These are phyloP conservation scores for Aspergillus leporis DNA, from an alignment of 495 filamentous ascomycete genomes.

Conservation along the genomic window DNA sequence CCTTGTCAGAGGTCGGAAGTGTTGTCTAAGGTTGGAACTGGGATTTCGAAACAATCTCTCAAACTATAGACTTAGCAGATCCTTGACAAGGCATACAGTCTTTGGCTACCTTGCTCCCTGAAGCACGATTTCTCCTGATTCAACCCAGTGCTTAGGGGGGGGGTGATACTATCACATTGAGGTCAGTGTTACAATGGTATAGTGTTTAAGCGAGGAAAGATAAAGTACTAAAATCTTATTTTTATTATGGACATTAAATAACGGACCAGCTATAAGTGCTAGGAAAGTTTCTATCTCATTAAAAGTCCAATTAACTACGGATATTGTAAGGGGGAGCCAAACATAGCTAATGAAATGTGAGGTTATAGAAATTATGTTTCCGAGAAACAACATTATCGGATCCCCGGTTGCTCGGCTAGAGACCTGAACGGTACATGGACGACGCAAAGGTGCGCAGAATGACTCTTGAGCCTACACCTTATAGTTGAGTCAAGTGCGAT, in stretches of 20 bases:
- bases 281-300: too few relatives aligned
- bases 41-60: background rate
- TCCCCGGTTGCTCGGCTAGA: background rate
- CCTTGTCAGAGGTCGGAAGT: background rate
- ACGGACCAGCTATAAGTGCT: too few relatives aligned
- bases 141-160: too few relatives aligned
- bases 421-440: too few relatives aligned
- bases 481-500: too few relatives aligned
- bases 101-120: background rate
- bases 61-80: too few relatives aligned
- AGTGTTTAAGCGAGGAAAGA: background rate
- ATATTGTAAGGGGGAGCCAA: too few relatives aligned
- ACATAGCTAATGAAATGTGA: background rate
- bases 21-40: background rate
- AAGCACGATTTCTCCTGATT: background rate
- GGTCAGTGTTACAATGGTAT: background rate
- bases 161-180: background rate
- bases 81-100: background rate
- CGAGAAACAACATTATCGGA: background rate
- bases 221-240: too few relatives aligned
- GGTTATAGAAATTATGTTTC: background rate
- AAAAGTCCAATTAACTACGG: too few relatives aligned
- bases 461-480: too few relatives aligned
- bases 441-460: too few relatives aligned
- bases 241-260: too few relatives aligned